A percentile compares a stretch with the other conserved stretches of the same genome.
Conservation (phyloP, 805 yeast genomes). For the Metschnikowia baotianmanensis region DNA sequence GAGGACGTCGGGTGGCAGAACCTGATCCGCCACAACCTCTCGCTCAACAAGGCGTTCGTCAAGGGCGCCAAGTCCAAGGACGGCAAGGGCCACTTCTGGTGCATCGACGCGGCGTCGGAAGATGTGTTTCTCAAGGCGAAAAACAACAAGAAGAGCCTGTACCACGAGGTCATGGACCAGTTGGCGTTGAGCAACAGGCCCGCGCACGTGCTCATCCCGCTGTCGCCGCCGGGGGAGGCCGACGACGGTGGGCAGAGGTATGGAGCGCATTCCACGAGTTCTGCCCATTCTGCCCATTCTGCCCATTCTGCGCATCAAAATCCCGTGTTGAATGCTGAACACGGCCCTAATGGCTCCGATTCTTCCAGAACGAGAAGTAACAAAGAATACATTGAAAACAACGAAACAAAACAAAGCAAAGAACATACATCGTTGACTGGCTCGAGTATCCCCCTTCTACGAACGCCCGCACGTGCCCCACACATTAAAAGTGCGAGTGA, state of each 20-base stretch:
- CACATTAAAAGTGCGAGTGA: slow-evolving; percentile 23
- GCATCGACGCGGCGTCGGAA: slow-evolving; percentile 79
- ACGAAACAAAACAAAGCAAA: no score
- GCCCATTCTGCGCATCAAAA: no score
- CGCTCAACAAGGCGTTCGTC: slow-evolving; percentile 88
- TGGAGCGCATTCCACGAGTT: no score
- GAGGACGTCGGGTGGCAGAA: slow-evolving; percentile 97
- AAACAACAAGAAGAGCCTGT: slow-evolving; percentile 43
- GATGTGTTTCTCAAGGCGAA: slow-evolving; percentile 71
- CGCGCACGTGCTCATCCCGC: slow-evolving; percentile 12
- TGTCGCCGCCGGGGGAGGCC: slow-evolving; percentile 15
- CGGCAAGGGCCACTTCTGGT: slow-evolving; percentile 93
- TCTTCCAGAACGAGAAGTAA: no score
- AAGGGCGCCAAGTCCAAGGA: slow-evolving; percentile 89
- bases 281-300: no score
- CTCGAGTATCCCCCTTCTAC: slow-evolving; percentile 4
- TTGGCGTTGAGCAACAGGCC: slow-evolving; percentile 19
- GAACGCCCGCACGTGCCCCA: slow-evolving; percentile 14
- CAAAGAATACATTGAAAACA: no score
- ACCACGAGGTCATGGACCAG: slow-evolving; percentile 45
- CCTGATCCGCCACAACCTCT: slow-evolving; percentile 90
- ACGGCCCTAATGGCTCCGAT: no score
- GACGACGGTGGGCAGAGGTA: slow-evolving; percentile 12
- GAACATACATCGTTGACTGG: no score
- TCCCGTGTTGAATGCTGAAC: no score